Base-by-base conservation (phyloP, 306 rosid genomes). In the Lathyrus oleraceus region DNA sequence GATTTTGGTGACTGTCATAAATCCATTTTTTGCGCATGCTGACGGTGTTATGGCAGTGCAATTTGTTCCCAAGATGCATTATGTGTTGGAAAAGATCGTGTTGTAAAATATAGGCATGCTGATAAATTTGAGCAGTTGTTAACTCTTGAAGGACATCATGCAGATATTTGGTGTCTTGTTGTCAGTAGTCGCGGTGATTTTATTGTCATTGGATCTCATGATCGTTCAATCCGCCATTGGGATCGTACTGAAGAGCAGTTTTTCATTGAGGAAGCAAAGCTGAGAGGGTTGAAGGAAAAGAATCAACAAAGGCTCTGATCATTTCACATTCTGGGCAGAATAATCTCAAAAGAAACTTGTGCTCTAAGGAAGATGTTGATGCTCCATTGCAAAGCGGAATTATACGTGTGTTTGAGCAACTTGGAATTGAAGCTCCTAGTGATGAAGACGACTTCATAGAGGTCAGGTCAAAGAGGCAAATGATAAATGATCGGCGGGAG, bases 241-340 rank as follows among this genome's bases (percentile, higher is more conserved):
- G 97, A 94, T 78, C 97, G 98, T 76, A 90, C 97, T 2, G 98
- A 94, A 77, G 97, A 90, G 68, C 96, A 92, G 60, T 94, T 94
- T 84, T 90, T 94, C 81, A 84, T 94, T 67, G 98, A 94, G 91
- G 82, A 36, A 82, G 76, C 71, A 73, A 78, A 69, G 59, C 45
- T 75, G 91, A 84, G 45, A 88, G 62, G 79, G 84, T 82, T 56
- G 84, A 71, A 59, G 89, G 85, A 45, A 88, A 85, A 73, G 90
- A 78, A 60, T 52, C 81, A 53, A 38, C 78, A 12, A 87, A 79
- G 84, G 63, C 67, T 82, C 95, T 72, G 57, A 75, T 56, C 72
- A 54, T 79, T 72, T 77, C 77, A 30, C 85, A 81, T 27, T 62
- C 86, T 68, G 87, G 96, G 73, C 91, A 90, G 65, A 86, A 85